Evolutionary conservation across 345 rosid genomes (phyloP), one percentile per base, ranked within the genome.

Genomic region (Dimocarpus longan): DNA sequence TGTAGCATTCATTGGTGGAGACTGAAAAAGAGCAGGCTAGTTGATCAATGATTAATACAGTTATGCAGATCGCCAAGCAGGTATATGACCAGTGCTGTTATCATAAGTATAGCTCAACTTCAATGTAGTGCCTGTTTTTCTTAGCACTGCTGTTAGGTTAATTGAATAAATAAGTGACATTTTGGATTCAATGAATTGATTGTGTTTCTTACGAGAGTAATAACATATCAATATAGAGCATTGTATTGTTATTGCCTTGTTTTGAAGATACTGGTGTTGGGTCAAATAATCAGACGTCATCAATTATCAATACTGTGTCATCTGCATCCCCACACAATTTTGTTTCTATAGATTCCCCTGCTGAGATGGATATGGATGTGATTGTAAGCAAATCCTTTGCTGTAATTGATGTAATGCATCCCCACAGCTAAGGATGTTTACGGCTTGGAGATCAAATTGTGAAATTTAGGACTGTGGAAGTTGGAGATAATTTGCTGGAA

Each of bases 381-480:
- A 68, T 87, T 68, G 74, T 82, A 71, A 85, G 85, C 73, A 70
- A 88, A 78, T 95, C 97, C n/a, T 95, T 93, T 78, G 96, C 97
- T 40, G 85, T 92, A 85, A 87, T 93, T 83, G 96, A 92, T 86
- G 98, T 62, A 95, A 95, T 83, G 86, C 87, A 73, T 93, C 99
- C 69, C 99, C 99, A 39, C 99, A 21, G 97, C 92, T 8, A 96
- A 93, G 86, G 98, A 90, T 87, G 98, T 71, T 82, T 95, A 80
- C 99, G 92, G 82, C 98, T 95, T 71, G 97, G 99, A 75, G 99
- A 93, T 85, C 98, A 90, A 86, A 84, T 95, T 78, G 81, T 95
- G 80, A 92, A 89, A 80, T 95, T 95, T 80, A 97, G 98, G 37
- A 85, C 75, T 28, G 93, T 95, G 69, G 92, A 87, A 65, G 92